These are phyloP conservation scores for Uromyces viciae-fabae DNA, from an alignment of 1,284 basidiomycete genomes.

Conservation along the genomic window DNA sequence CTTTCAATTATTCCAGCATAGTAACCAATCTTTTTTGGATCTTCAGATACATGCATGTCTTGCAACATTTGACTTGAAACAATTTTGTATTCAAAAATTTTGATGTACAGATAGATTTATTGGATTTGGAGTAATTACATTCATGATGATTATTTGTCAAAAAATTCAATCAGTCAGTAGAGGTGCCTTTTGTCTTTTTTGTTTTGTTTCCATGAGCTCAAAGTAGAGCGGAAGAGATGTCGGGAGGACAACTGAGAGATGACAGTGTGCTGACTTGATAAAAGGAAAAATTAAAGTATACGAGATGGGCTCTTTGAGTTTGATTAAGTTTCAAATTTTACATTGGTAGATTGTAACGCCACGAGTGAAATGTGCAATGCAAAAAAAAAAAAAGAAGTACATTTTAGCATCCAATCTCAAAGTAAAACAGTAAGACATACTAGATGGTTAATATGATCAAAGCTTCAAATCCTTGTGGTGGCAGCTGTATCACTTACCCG, in stretches of 20 bases:
- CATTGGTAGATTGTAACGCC: too few relatives aligned
- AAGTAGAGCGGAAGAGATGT: background rate
- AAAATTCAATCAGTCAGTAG: too few relatives aligned
- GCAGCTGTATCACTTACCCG: slow-evolving; percentile 9
- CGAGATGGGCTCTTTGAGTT: slow-evolving; percentile 35
- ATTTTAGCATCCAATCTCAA: too few relatives aligned
- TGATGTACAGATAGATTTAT: background rate
- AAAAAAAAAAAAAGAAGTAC: too few relatives aligned
- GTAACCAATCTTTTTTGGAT: slow-evolving; percentile 31
- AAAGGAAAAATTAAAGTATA: slow-evolving; percentile 45
- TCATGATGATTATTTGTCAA: too few relatives aligned
- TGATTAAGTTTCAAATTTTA: too few relatives aligned
- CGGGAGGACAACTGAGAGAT: background rate
- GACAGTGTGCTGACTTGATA: slow-evolving; percentile 34
- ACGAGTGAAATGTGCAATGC: too few relatives aligned
- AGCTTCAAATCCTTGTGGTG: background rate
- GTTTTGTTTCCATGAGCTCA: too few relatives aligned
- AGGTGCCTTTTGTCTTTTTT: too few relatives aligned
- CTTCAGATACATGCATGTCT: slow-evolving; percentile 34
- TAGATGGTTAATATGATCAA: background rate
- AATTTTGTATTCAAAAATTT: background rate
- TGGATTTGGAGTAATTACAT: background rate
- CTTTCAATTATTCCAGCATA: slow-evolving; percentile 45
- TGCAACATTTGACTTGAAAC: slow-evolving; percentile 35
- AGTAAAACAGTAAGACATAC: background rate